Conservation (phyloP, 2,329 filamentous ascomycete species). For the Curvularia eragrostidis region DNA sequence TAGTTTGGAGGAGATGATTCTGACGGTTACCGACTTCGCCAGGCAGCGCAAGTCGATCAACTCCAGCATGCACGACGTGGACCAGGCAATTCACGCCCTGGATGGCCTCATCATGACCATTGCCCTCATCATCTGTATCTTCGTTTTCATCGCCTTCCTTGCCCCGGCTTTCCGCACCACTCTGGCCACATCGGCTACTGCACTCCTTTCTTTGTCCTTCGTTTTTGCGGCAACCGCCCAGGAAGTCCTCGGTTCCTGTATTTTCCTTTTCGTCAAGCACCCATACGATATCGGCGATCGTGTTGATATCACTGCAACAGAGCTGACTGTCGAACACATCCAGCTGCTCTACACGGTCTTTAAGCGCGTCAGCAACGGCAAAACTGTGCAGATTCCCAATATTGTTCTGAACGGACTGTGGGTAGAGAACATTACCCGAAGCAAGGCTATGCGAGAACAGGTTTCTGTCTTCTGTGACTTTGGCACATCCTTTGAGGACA, state of each 20-base stretch:
- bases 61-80: slow-evolving; percentile 96
- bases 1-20: slow-evolving; percentile 91
- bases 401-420: slow-evolving; percentile 90
- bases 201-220: slow-evolving; percentile 94
- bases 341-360: slow-evolving; percentile 94
- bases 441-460: slow-evolving; percentile 88
- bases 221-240: slow-evolving; percentile 91
- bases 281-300: slow-evolving; percentile 96
- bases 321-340: slow-evolving; percentile 88
- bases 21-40: slow-evolving; percentile 83
- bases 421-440: slow-evolving; percentile 92
- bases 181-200: slow-evolving; percentile 86
- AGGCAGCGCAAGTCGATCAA: slow-evolving; percentile 86
- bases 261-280: slow-evolving; percentile 98
- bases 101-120: slow-evolving; percentile 85
- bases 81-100: slow-evolving; percentile 89
- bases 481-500: slow-evolving; percentile 86
- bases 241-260: slow-evolving; percentile 96
- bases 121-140: slow-evolving; percentile 78
- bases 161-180: slow-evolving; percentile 85
- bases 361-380: slow-evolving; percentile 80
- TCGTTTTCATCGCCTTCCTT: slow-evolving; percentile 90
- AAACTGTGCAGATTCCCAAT: slow-evolving; percentile 84
- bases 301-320: slow-evolving; percentile 76
- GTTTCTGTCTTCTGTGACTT: slow-evolving; percentile 82